Conservation (phyloP, 2,329 filamentous ascomycete species). For the Rosellinia necatrix region DNA sequence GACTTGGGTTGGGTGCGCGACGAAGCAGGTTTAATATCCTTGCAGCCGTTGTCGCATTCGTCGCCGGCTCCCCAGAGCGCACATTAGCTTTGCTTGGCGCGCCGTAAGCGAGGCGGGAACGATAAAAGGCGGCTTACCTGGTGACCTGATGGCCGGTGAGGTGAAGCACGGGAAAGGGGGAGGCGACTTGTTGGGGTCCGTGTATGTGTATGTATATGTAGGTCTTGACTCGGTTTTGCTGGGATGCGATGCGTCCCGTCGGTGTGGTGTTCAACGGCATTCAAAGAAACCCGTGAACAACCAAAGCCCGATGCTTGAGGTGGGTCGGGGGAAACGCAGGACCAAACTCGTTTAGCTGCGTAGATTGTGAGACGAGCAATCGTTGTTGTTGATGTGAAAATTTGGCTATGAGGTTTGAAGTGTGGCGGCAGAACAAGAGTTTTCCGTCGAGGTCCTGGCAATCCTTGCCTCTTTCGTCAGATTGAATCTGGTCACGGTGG, state of each 20-base stretch:
- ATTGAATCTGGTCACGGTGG: not conserved
- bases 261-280: not conserved
- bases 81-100: constrained; percentile 17
- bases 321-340: not conserved
- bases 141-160: constrained; percentile 1
- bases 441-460: not conserved
- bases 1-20: constrained; percentile 10
- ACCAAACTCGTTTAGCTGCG: not conserved
- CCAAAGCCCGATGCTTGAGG: not conserved
- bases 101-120: not conserved
- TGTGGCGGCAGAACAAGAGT: not conserved
- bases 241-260: not conserved
- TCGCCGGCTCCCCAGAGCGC: not conserved
- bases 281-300: not conserved
- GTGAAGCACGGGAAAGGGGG: not conserved
- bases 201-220: too few relatives aligned
- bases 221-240: not conserved
- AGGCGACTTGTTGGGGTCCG: not conserved
- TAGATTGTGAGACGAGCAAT: not conserved
- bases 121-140: not conserved
- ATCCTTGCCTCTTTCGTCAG: constrained; percentile 1
- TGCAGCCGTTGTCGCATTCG: constrained; percentile 6
- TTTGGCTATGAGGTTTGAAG: not conserved
- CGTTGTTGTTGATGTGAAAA: not conserved
- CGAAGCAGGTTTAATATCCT: constrained; percentile 17